phyloP scores from a whole-genome alignment of 352 stramenopile genomes.

The Phytophthora ramorum region DNA sequence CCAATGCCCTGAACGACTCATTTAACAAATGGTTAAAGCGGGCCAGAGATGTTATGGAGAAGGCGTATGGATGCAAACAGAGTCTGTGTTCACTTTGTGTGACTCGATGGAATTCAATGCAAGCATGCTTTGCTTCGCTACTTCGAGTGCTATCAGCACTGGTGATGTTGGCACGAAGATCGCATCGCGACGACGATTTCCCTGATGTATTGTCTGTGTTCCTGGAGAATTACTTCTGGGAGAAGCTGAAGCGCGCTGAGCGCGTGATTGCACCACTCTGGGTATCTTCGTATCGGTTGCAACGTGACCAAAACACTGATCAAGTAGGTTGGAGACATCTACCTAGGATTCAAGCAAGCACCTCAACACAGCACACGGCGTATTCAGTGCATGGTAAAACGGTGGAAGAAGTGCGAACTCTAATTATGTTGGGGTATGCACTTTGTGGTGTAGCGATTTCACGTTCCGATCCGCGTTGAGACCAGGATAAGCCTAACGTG shows the following conservation, averaged over 20 bases:
- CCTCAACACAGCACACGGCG: too few species aligned
- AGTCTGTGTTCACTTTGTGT: slow-evolving; percentile 3
- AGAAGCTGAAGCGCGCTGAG: slow-evolving; percentile 3
- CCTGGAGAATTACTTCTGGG: slow-evolving; percentile 2
- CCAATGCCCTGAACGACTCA: slow-evolving; percentile 1
- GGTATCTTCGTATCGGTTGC: slow-evolving; percentile 1
- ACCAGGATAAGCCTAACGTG: too few species aligned
- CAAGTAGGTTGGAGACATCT: too few species aligned
- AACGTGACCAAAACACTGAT: slow-evolving; percentile 9
- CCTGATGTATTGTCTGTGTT: background rate
- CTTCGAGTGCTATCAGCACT: slow-evolving; percentile 8
- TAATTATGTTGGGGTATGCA: too few species aligned
- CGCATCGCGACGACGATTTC: background rate
- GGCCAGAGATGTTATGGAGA: background rate
- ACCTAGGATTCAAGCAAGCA: too few species aligned
- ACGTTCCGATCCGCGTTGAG: too few species aligned
- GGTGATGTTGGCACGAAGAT: background rate
- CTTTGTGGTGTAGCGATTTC: too few species aligned
- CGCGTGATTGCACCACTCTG: slow-evolving; percentile 7
- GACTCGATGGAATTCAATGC: slow-evolving; percentile 17
- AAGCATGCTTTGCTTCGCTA: slow-evolving; percentile 13
- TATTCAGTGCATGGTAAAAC: too few species aligned
- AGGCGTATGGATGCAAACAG: slow-evolving; percentile 7
- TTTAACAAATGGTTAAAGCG: slow-evolving; percentile 10
- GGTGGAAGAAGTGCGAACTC: too few species aligned